Evolutionary conservation across 2,329 filamentous ascomycete genomes (phyloP), one percentile per base, ranked within the genome.

Genomic region (Colletotrichum sansevieriae): DNA sequence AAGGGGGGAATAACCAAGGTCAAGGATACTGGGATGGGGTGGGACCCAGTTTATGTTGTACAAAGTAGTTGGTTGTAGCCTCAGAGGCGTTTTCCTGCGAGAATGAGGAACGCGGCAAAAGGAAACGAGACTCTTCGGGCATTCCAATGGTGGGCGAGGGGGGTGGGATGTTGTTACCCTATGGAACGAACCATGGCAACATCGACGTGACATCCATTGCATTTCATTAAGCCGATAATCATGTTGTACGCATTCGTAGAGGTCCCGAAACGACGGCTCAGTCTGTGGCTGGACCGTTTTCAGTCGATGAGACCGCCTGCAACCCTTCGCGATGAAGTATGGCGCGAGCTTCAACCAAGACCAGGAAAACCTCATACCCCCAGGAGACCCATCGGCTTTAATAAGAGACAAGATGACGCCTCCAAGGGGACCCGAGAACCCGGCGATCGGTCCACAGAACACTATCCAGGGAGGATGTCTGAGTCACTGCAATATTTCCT

Each of bases 241-340:
- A 29, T 29, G 29, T 7, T 8, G 29, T 29, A 29, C 6, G 8
- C 29, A 29, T 7, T 29, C 29, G 7, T 29, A 29, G 49, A 37
- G 49, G 18, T 37, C 49, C 18, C 18, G 49, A 25, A 29, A 11
- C 13, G 25, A 54, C 29, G 11, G 47, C 29, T n/a, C 15, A 54
- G n/a, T 29, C n/a, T 11, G 49, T 54, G 49, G 49, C 49, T 54
- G 29, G 49, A 54, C 49, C 49, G 49, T 54, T 54, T 54, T 29
- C 49, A 29, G 49, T 11, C 9, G 49, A 54, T 18, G 18, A 2
- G 10, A 6, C 49, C 49, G 22, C 49, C n/a, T n/a, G 29, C 15
- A 37, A 37, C 35, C 10, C 39, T 39, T 33, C 12, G 35, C 37
- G 20, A 13, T 44, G 39, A 44, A 44, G 39, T 33, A 44, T 43